Evolutionary conservation across 805 yeast genomes (phyloP).

Genomic region (Hanseniaspora thailandica): DNA sequence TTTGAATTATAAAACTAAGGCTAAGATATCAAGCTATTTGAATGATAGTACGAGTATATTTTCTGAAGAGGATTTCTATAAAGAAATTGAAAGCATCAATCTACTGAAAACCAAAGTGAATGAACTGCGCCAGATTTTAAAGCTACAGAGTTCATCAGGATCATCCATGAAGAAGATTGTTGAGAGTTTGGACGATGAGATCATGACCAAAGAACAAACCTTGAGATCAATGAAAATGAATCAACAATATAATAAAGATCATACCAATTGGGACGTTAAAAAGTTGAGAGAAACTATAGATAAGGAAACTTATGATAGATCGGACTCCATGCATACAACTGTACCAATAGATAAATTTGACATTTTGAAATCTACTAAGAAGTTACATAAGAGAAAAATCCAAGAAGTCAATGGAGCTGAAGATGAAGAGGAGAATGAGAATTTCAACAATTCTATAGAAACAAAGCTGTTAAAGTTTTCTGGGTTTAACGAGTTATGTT

Average conservation of each 20-base stretch:
- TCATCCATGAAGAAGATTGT: neutral
- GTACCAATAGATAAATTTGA: constrained; percentile 11
- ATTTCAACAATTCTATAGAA: neutral
- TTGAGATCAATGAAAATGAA: neutral
- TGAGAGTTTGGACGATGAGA: neutral
- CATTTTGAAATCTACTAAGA: neutral
- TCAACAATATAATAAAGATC: neutral
- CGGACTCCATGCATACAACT: constrained; percentile 6
- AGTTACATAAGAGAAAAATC: neutral
- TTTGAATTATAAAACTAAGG: neutral
- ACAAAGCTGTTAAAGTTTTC: neutral
- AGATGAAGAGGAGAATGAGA: neutral
- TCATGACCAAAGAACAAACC: neutral
- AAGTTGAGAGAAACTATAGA: neutral
- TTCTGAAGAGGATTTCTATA: neutral
- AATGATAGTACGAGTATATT: neutral
- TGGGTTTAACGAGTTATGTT: neutral
- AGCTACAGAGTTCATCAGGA: neutral
- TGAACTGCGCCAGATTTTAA: neutral
- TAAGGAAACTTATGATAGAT: neutral
- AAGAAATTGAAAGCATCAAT: neutral
- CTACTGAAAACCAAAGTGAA: neutral
- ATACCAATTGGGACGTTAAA: neutral
- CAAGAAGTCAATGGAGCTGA: neutral
- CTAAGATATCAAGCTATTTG: neutral